Evolutionary conservation across 1,284 basidiomycete species (phyloP), one percentile per base, ranked within the genome.

Genomic region (Psilocybe mexicana): DNA sequence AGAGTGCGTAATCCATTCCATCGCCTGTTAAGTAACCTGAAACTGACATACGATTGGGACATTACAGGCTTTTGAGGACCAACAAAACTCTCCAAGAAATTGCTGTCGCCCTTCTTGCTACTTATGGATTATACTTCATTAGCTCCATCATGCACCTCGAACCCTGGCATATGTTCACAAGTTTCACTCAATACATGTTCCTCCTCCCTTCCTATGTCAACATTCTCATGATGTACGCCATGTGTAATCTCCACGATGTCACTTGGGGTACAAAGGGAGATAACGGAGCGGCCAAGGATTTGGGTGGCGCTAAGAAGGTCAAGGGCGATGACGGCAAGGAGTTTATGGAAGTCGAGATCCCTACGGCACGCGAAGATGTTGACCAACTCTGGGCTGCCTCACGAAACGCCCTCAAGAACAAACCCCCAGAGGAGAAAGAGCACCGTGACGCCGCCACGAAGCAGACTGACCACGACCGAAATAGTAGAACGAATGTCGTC

Each of bases 101-200:
- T 53, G 87, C 86, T 55, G 85, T 92, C 63, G 90, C 88, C 7
- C 77, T 93, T 25, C 81, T 86, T 55, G 92, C 93, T 36, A 96
- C 94, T 1, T 96, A 95, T 70, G 92, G 93, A 38, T 83, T 96
- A 52, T 96, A 96, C 79, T 82, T 96, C 70, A 72, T 96, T 70
- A 84, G 87, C 55, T 94, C 92, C 2, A 79, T 95, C 71, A 85
- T 96, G 75, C 90, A 94, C 74, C 76, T 92, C 46, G 94, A 96
- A 68, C 93, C 93, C 0, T 96, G 92, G 92, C 94, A 96, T 79
- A 93, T 96, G 91, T 82, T 96, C 76, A 94, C 93, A 23, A 93
- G 88, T 55, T 95, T 96, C 81, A 63, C 86, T 49, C 91, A 91
- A 71, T 92, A 91, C 72, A 79, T 92, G 83, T 92, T 92, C 83